Base-by-base conservation (phyloP, 164 flowering plant species). In the Kingdonia uniflora region DNA sequence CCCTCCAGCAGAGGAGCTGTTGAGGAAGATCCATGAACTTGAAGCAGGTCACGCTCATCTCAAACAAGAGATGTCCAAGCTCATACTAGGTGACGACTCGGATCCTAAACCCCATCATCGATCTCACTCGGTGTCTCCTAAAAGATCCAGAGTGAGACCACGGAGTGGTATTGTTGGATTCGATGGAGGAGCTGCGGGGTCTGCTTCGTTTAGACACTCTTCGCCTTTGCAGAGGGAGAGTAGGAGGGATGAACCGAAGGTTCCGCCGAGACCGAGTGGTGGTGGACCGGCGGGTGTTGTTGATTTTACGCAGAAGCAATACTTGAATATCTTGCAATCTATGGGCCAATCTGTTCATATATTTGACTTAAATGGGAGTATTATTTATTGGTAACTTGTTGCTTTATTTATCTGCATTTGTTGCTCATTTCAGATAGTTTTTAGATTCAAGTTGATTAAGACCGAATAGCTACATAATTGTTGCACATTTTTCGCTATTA, bases 261-360 rank as follows among this genome's bases (percentile, higher is more conserved):
- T 81, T 19, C 37, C 43, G 38, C 14, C 17, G 8, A 65, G 38
- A 51, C 41, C 59, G 14, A 56, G 52, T 17, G n/a, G n/a, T n/a
- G n/a, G n/a, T 81, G 81, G 81, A 2, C 69, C 82, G 1, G 54
- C 86, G 10, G 67, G 74, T 6, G 65, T 71, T 6, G 65, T 71
- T 19, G 71, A 73, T 49, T 77, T 87, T 43, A 79, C 77, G 11
- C 77, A 83, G 48, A 78, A 47, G 57, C 87, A 85, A 74, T 91
- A 73, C 58, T 68, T 79, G 74, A 85, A 79, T 59, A 84, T 91
- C 24, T 76, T 91, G 86, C 95, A 91, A 74, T 81, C 84, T 2
- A 74, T 87, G 82, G 97, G 96, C 11, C 97, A 89, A 49, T 65
- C 97, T 3, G 82, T 94, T 57, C 92, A 94, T 73, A 81, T 86